Conservation (phyloP, 495 filamentous ascomycete species). For the Umbilicaria muhlenbergii region DNA sequence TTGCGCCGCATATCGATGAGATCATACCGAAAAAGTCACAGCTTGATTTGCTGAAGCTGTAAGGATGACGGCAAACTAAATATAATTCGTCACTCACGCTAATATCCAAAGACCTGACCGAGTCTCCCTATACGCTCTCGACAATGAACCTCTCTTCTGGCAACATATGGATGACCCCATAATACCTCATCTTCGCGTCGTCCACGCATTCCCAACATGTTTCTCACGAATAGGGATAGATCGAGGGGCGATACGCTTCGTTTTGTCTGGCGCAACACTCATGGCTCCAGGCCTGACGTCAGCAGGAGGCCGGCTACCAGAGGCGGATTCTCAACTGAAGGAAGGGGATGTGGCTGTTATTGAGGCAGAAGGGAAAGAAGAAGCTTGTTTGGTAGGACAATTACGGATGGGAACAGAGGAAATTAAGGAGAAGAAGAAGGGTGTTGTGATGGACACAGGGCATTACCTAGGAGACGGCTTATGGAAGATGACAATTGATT, state of each 20-base stretch:
- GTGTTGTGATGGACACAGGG: slow-evolving; percentile 76
- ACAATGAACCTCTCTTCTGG: slow-evolving; percentile 67
- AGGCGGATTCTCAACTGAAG: slow-evolving; percentile 37
- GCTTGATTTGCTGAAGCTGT: slow-evolving; percentile 78
- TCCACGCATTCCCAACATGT: slow-evolving; percentile 43
- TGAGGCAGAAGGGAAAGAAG: slow-evolving; percentile 82
- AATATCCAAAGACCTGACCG: slow-evolving; percentile 51
- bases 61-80: slow-evolving; percentile 2
- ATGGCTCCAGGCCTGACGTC: slow-evolving; percentile 91
- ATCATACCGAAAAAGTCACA: slow-evolving; percentile 93
- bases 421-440: slow-evolving; percentile 84
- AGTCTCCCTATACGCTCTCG: slow-evolving; percentile 71
- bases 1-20: slow-evolving; percentile 82
- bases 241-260: slow-evolving; percentile 91
- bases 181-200: slow-evolving; percentile 64
- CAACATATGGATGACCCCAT: slow-evolving; percentile 68
- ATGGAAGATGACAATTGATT: slow-evolving; percentile 69
- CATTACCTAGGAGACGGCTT: slow-evolving; percentile 93
- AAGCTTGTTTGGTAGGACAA: slow-evolving; percentile 76
- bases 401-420: slow-evolving; percentile 82
- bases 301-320: slow-evolving; percentile 61
- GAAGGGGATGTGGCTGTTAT: slow-evolving; percentile 73
- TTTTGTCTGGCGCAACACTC: slow-evolving; percentile 77
- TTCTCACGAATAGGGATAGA: slow-evolving; percentile 52
- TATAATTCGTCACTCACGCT: neutral